phyloP scores from a whole-genome alignment of 805 yeast species.

The Ogataea angusta region DNA sequence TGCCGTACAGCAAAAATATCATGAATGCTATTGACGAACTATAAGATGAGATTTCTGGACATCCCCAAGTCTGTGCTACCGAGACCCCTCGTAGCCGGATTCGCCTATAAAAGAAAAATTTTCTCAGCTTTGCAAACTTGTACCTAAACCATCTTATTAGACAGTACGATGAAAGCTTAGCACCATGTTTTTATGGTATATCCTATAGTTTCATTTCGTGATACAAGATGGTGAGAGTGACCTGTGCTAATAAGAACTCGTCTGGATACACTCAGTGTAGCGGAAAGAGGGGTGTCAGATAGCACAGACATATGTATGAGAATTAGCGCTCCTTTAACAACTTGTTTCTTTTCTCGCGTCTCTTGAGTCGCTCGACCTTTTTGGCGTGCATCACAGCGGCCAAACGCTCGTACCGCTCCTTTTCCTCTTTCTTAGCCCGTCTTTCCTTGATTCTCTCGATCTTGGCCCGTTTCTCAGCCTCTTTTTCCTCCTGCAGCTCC shows the following conservation, averaged over 20 bases:
- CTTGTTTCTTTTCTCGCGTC: slow-evolving; percentile 93
- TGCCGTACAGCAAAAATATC: too few relatives aligned
- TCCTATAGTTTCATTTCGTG: slow-evolving; percentile 31
- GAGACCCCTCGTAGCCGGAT: slow-evolving; percentile 2
- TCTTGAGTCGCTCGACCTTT: slow-evolving; percentile 84
- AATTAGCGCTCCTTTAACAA: slow-evolving; percentile 75
- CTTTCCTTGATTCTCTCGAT: slow-evolving; percentile 64
- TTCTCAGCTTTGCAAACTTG: slow-evolving; percentile 8
- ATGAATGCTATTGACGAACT: too few relatives aligned
- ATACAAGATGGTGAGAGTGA: slow-evolving; percentile 33
- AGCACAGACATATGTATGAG: slow-evolving; percentile 27
- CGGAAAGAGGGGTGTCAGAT: slow-evolving; percentile 39
- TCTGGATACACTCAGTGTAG: slow-evolving; percentile 30
- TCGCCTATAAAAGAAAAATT: slow-evolving; percentile 10
- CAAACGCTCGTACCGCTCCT: slow-evolving; percentile 78
- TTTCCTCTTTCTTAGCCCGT: slow-evolving; percentile 79
- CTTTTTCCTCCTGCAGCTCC: slow-evolving; percentile 78
- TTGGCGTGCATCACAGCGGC: slow-evolving; percentile 89
- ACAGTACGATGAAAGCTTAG: slow-evolving; percentile 32
- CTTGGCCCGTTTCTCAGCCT: slow-evolving; percentile 49
- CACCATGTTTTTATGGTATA: slow-evolving; percentile 19
- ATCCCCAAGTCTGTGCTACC: not conserved
- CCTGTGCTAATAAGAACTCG: slow-evolving; percentile 35
- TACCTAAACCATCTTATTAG: slow-evolving; percentile 35
- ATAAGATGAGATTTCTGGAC: too few relatives aligned